These are phyloP conservation scores for Obelidium mucronatum DNA, from an alignment of 192 early-diverging fungal genomes.

Conservation along the genomic window DNA sequence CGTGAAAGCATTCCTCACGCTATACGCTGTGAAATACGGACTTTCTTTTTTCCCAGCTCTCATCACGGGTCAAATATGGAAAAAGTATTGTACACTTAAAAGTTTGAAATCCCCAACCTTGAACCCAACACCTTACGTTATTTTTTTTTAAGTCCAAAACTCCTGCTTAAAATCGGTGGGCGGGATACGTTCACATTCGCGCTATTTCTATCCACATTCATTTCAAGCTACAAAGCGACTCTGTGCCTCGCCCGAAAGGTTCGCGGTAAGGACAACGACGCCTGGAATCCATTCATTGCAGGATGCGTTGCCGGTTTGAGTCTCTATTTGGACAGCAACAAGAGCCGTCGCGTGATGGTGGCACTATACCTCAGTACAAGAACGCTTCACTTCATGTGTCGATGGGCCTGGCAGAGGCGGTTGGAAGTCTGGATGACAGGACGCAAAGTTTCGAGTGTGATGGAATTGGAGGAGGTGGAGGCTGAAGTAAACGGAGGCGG, in stretches of 20 bases:
- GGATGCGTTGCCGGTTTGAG: slow-evolving; percentile 40
- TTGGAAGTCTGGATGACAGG: slow-evolving; percentile 12
- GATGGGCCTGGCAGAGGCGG: slow-evolving; percentile 43
- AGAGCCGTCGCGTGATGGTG: slow-evolving; percentile 46
- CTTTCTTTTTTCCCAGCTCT: slow-evolving; percentile 33
- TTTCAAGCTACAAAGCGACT: slow-evolving; percentile 44
- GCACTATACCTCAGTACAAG: slow-evolving; percentile 51
- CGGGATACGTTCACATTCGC: slow-evolving; percentile 49
- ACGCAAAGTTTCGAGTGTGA: not conserved
- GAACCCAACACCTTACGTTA: no score
- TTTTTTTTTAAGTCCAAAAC: slow-evolving; percentile 41
- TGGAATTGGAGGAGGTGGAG: slow-evolving; percentile 36
- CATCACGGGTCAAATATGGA: slow-evolving; percentile 30
- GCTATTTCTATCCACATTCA: slow-evolving; percentile 47
- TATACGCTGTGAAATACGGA: slow-evolving; percentile 45
- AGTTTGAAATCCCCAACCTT: no score
- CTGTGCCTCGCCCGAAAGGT: slow-evolving; percentile 38
- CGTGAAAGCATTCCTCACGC: slow-evolving; percentile 43
- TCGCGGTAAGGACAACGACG: slow-evolving; percentile 15
- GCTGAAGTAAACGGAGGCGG: slow-evolving; percentile 26
- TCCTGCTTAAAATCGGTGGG: slow-evolving; percentile 48
- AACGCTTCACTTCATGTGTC: slow-evolving; percentile 45
- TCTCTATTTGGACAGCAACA: slow-evolving; percentile 45
- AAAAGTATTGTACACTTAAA: slow-evolving; percentile 23
- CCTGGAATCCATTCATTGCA: slow-evolving; percentile 46